Evolutionary conservation across 345 rosid genomes (phyloP).

Genomic region (Lumnitzera littorea): DNA sequence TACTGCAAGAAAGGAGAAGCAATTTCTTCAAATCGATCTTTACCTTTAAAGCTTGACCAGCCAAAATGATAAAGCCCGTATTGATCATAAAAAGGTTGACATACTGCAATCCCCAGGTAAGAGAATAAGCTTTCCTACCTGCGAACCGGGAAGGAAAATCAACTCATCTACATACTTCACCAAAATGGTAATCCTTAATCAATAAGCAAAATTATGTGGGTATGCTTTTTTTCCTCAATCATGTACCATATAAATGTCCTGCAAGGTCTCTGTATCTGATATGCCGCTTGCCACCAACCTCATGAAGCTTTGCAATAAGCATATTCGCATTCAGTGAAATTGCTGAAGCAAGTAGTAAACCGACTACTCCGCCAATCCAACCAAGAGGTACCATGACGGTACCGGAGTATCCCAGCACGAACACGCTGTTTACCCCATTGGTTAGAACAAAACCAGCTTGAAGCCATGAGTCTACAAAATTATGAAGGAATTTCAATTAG

Average conservation of each 20-base stretch:
- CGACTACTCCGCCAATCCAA: conserved; percentile 70
- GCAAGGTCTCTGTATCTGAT: conserved; percentile 94
- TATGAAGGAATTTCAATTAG: neutral
- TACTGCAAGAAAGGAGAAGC: neutral
- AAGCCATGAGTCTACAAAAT: conserved; percentile 70
- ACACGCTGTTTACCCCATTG: conserved; percentile 83
- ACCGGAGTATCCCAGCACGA: conserved; percentile 86
- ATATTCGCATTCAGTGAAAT: conserved; percentile 69
- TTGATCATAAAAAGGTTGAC: conserved; percentile 80
- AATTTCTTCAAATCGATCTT: neutral
- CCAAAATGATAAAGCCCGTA: conserved; percentile 65
- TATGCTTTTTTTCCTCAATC: neutral
- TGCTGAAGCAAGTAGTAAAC: conserved; percentile 56
- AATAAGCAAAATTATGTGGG: neutral
- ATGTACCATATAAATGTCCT: conserved; percentile 62
- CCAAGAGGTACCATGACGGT: conserved; percentile 88
- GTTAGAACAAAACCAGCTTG: conserved; percentile 82
- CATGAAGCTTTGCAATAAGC: conserved; percentile 83
- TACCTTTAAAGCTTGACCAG: conserved; percentile 83
- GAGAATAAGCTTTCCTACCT: conserved; percentile 59
- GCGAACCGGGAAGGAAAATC: neutral
- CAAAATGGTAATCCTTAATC: too few relatives aligned
- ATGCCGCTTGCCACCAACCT: conserved; percentile 81
- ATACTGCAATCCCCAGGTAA: conserved; percentile 72
- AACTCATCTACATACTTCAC: too few relatives aligned